A percentile compares a stretch with the other conserved stretches of the same genome.
These are phyloP conservation scores for Paecilomyces fulvus DNA, from an alignment of 2,329 filamentous ascomycete genomes.

Conservation along the genomic window DNA sequence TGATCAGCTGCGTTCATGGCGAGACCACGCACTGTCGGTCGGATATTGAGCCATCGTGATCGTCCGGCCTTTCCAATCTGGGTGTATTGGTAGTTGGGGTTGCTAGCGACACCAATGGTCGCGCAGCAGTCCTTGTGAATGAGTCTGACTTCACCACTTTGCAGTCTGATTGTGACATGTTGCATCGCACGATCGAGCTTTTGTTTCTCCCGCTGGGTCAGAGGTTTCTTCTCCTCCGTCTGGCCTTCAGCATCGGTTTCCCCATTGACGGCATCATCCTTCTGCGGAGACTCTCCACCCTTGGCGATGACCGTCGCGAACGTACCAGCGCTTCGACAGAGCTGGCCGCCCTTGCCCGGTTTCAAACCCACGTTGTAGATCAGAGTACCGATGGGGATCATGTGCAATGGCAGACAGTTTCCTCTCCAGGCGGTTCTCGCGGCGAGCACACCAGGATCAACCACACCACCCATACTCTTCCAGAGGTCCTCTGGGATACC, in stretches of 20 bases:
- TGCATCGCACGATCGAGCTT: constrained; percentile 55
- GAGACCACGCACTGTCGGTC: constrained; percentile 91
- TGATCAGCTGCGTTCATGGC: constrained; percentile 99
- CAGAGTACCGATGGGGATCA: constrained; percentile 90
- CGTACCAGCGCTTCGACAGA: constrained; percentile 91
- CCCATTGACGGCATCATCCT: constrained; percentile 50
- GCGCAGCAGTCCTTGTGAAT: constrained; percentile 90
- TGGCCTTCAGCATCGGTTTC: constrained; percentile 9
- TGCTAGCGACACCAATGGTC: constrained; percentile 90
- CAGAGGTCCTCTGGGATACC: constrained; percentile 84
- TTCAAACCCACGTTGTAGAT: constrained; percentile 81
- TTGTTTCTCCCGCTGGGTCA: constrained; percentile 30
- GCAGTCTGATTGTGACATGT: constrained; percentile 75
- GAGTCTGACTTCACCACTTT: constrained; percentile 85
- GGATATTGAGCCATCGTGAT: constrained; percentile 85
- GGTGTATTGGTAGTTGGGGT: constrained; percentile 79
- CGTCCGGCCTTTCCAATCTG: constrained; percentile 93
- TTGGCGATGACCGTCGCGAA: constrained; percentile 84
- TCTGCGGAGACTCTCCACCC: constrained; percentile 58
- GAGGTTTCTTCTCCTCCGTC: constrained; percentile 21
- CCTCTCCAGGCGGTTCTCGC: constrained; percentile 89
- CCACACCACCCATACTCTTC: constrained; percentile 80
- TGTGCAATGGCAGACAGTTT: constrained; percentile 89
- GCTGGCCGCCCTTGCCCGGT: constrained; percentile 66
- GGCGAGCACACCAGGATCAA: constrained; percentile 93